A percentile compares a stretch with the other conserved stretches of the same genome.
Conservation (phyloP, 2,329 filamentous ascomycete genomes). For the Diaporthe sp. region DNA sequence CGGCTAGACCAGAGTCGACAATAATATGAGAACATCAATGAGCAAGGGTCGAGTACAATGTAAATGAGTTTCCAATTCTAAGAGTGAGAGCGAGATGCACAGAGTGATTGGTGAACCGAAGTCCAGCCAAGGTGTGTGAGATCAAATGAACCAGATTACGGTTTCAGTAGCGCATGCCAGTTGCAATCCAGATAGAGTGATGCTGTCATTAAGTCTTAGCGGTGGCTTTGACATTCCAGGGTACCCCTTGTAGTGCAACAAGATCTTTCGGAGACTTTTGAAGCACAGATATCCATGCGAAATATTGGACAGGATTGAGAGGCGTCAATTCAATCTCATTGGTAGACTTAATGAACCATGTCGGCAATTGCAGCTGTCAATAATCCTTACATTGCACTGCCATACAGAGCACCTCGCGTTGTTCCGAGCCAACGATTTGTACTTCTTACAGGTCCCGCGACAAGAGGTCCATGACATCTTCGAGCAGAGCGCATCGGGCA, state of each 20-base stretch:
- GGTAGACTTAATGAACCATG: background rate
- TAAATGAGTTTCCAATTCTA: background rate
- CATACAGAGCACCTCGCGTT: background rate
- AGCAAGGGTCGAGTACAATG: background rate
- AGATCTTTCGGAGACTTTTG: background rate
- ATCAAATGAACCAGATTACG: background rate
- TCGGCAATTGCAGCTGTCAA: background rate
- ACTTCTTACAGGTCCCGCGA: background rate
- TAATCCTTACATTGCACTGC: too few relatives aligned
- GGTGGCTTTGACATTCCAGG: background rate
- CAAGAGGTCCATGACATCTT: background rate
- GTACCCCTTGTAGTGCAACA: background rate
- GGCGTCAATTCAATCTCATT: background rate
- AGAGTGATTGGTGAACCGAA: background rate
- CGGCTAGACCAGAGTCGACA: background rate
- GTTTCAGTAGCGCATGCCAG: background rate
- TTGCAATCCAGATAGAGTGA: constrained; percentile 1
- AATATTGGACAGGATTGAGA: background rate
- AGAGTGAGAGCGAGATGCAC: background rate
- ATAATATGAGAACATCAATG: background rate
- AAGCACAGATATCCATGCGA: background rate
- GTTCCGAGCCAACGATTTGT: background rate
- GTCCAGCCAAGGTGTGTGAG: background rate
- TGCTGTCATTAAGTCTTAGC: constrained; percentile 19
- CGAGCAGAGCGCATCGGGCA: too few relatives aligned